Percentiles rank a stretch among this genome's conserved stretches.
Conservation (phyloP, 1,139 yeast genomes). For the Debaryomyces coudertii region DNA sequence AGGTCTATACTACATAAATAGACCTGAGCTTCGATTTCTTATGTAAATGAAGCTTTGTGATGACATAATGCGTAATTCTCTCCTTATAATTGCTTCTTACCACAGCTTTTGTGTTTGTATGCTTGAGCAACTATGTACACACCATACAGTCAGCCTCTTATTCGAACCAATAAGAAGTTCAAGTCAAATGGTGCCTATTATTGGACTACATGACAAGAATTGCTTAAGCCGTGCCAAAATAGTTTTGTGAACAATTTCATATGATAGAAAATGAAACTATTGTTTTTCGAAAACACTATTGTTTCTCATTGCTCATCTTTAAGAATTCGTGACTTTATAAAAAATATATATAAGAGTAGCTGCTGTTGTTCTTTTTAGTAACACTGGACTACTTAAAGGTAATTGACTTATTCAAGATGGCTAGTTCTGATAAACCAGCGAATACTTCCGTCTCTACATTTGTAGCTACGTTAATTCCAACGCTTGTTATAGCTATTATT, state of each 20-base stretch:
- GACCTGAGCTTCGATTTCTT: neutral
- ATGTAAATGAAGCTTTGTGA: slow-evolving; percentile 4
- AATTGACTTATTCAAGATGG: slow-evolving; percentile 8
- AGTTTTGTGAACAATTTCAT: slow-evolving; percentile 7
- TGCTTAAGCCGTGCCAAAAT: slow-evolving; percentile 2
- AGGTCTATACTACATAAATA: neutral
- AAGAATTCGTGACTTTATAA: slow-evolving; percentile 5
- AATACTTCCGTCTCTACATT: slow-evolving; percentile 41
- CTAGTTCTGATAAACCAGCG: slow-evolving; percentile 1
- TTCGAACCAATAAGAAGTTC: neutral
- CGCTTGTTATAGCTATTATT: slow-evolving; percentile 52
- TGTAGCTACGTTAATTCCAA: slow-evolving; percentile 43
- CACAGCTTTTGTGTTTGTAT: slow-evolving; percentile 1
- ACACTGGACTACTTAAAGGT: neutral
- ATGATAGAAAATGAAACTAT: neutral
- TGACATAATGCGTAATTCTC: neutral
- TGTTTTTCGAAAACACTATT: neutral
- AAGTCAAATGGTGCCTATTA: neutral
- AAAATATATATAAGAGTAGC: slow-evolving; percentile 1
- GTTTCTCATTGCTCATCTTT: slow-evolving; percentile 6
- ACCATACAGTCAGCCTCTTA: neutral
- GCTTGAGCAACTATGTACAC: neutral
- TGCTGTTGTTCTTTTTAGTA: neutral
- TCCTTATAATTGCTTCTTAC: neutral
- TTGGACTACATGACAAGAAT: slow-evolving; percentile 2